These are phyloP conservation scores for Macadamia integrifolia DNA, from an alignment of 164 flowering plant genomes.

Conservation along the genomic window DNA sequence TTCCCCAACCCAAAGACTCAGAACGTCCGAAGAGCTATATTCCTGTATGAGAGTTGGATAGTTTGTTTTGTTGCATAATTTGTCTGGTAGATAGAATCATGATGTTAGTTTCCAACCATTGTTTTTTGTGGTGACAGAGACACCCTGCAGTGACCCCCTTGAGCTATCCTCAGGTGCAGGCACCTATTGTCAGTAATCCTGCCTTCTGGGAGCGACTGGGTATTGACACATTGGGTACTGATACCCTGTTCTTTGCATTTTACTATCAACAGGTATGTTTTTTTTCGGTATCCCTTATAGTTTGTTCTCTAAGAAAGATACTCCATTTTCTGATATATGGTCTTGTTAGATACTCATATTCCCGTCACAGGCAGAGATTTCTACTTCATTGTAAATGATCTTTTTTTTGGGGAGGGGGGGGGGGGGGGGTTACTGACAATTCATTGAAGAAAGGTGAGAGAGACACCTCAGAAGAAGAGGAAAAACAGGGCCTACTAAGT, in stretches of 20 bases:
- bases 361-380: no score
- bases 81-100: neutral
- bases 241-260: constrained; percentile 87
- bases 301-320: no score
- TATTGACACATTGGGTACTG: constrained; percentile 54
- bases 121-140: constrained; percentile 40
- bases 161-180: constrained; percentile 91
- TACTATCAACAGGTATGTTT: constrained; percentile 82
- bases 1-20: constrained; percentile 94
- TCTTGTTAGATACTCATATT: no score
- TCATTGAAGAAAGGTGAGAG: no score
- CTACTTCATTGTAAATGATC: no score
- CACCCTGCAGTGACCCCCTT: constrained; percentile 77
- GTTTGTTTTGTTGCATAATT: neutral
- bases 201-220: constrained; percentile 90
- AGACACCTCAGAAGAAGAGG: no score
- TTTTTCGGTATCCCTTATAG: neutral
- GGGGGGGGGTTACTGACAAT: no score
- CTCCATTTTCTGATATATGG: no score
- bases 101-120: neutral
- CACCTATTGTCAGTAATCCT: constrained; percentile 81
- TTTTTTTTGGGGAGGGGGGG: no score
- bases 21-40: constrained; percentile 79
- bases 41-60: constrained; percentile 49
- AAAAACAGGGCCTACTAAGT: no score